A percentile compares a stretch with the other conserved stretches of the same genome.
phyloP scores from a whole-genome alignment of 139 green algal genomes.

The Haematococcus lacustris region DNA sequence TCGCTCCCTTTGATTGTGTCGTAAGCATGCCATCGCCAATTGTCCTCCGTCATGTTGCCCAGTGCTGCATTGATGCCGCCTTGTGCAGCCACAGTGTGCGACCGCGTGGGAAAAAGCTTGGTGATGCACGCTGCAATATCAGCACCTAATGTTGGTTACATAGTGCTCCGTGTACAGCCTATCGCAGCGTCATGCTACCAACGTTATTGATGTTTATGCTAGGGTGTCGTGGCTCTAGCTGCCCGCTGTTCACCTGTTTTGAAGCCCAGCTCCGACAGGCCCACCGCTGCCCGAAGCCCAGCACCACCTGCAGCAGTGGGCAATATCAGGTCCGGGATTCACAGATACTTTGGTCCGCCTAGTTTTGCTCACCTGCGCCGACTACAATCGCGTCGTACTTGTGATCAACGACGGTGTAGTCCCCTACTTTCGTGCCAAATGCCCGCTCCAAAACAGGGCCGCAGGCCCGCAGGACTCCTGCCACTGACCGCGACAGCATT shows the following conservation, averaged over 20 bases:
- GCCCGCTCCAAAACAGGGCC: too few species aligned
- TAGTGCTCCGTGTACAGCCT: too few species aligned
- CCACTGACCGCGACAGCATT: too few species aligned
- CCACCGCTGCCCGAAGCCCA: conserved; percentile 89
- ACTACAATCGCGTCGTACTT: conserved; percentile 96
- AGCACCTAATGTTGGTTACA: too few species aligned
- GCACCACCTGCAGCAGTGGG: conserved; percentile 47
- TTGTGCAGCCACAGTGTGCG: conserved; percentile 97
- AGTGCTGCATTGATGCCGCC: conserved; percentile 98
- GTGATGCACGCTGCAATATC: conserved; percentile 83
- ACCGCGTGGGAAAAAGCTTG: conserved; percentile 98
- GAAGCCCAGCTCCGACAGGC: conserved; percentile 87
- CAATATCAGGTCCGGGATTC: not conserved
- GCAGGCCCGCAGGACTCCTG: too few species aligned
- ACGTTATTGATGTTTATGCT: too few species aligned
- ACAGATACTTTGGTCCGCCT: not conserved
- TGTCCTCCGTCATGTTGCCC: conserved; percentile 96
- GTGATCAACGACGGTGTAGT: conserved; percentile 93
- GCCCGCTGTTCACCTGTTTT: conserved; percentile 91
- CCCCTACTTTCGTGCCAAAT: conserved; percentile 12
- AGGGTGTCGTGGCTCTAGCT: too few species aligned
- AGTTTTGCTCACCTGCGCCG: conserved; percentile 74
- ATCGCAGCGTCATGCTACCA: too few species aligned
- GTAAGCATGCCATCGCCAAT: conserved; percentile 99
- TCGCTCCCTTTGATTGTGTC: conserved; percentile 99